Evolutionary conservation across 2,329 filamentous ascomycete genomes (phyloP).

Genomic region (Geosmithia putterillii): DNA sequence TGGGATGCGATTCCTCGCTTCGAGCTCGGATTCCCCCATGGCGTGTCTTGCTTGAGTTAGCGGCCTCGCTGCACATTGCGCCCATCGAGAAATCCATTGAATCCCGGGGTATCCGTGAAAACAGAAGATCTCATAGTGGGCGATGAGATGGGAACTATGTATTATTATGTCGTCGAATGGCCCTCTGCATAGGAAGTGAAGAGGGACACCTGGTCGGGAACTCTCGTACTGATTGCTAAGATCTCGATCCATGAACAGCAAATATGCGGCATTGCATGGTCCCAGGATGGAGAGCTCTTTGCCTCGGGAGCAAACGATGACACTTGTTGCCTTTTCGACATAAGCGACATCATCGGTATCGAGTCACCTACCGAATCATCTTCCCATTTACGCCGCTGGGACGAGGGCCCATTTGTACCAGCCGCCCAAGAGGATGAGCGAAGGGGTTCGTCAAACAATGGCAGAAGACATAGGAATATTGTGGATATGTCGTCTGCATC

Average conservation of each 20-base stretch:
- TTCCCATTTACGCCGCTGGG: not conserved
- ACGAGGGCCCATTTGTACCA: not conserved
- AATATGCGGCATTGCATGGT: conserved; percentile 89
- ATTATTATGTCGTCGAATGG: conserved; percentile 89
- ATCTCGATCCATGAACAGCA: conserved; percentile 77
- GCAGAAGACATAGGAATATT: not conserved
- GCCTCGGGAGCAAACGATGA: conserved; percentile 93
- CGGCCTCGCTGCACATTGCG: conserved; percentile 48
- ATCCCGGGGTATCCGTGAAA: conserved; percentile 36
- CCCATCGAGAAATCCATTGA: conserved; percentile 35
- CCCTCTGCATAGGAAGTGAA: conserved; percentile 49
- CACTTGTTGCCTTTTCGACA: conserved; percentile 68
- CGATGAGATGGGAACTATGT: conserved; percentile 70
- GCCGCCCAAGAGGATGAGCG: not conserved
- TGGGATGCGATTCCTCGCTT: conserved; percentile 61
- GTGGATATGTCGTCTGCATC: conserved; percentile 1
- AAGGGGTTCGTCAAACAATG: not conserved
- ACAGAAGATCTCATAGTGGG: conserved; percentile 81
- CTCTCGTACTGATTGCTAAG: conserved; percentile 64
- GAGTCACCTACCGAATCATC: not conserved
- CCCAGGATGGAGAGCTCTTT: conserved; percentile 60
- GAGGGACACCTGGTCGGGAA: conserved; percentile 60
- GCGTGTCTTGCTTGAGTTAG: conserved; percentile 74
- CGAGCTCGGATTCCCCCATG: conserved; percentile 56
- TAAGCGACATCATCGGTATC: conserved; percentile 39